Percentiles rank a stretch among this genome's conserved stretches.
Conservation (phyloP, 2,329 filamentous ascomycete genomes). For the Alternaria sp. region DNA sequence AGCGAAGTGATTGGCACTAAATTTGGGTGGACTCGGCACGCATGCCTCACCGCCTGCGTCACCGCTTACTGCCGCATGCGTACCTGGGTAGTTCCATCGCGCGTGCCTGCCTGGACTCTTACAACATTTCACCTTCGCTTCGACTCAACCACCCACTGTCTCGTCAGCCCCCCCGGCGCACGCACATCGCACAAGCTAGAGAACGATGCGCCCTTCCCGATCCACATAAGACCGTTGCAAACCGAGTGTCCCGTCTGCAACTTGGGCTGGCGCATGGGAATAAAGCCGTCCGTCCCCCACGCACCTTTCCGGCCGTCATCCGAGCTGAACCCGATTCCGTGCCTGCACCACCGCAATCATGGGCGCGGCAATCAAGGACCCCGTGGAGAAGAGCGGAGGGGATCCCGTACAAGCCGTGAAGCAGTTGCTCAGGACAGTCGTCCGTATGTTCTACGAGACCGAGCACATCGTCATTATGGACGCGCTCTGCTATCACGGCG, state of each 20-base stretch:
- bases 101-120: slow-evolving; percentile 6
- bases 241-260: not conserved
- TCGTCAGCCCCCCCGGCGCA: slow-evolving; percentile 18
- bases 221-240: not conserved
- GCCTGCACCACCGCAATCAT: slow-evolving; percentile 10
- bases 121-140: slow-evolving; percentile 2
- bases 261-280: slow-evolving; percentile 15
- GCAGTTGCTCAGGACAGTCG: slow-evolving; percentile 83
- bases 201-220: not conserved
- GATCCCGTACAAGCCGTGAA: slow-evolving; percentile 69
- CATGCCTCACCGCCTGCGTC: slow-evolving; percentile 27
- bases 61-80: slow-evolving; percentile 15
- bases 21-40: slow-evolving; percentile 14
- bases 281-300: slow-evolving; percentile 6
- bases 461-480: slow-evolving; percentile 83
- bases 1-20: not conserved
- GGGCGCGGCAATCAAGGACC: slow-evolving; percentile 43
- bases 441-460: slow-evolving; percentile 84
- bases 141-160: slow-evolving; percentile 17
- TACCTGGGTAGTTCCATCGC: not conserved
- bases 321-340: not conserved
- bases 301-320: not conserved
- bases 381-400: slow-evolving; percentile 49
- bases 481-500: slow-evolving; percentile 77
- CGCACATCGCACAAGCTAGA: slow-evolving; percentile 10